Percentiles rank a stretch among this genome's conserved stretches.
Conservation (phyloP, 2,329 filamentous ascomycete species). For the Sclerotinia glacialis region DNA sequence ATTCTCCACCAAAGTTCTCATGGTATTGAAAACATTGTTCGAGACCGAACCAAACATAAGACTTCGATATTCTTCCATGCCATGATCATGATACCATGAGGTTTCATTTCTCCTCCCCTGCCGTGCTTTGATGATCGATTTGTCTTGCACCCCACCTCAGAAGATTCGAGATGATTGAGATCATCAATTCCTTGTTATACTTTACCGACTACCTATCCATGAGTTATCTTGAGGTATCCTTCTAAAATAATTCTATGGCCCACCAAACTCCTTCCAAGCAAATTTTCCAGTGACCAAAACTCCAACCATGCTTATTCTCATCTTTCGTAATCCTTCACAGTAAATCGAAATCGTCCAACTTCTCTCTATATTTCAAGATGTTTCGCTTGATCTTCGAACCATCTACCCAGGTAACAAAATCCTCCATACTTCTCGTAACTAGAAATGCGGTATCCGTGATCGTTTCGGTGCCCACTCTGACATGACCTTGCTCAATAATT, state of each 20-base stretch:
- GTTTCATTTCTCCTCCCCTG: neutral
- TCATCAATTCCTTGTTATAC: conserved; percentile 6
- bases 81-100: neutral
- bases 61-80: neutral
- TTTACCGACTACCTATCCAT: neutral
- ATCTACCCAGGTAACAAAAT: conserved; percentile 95
- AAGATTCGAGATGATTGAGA: neutral
- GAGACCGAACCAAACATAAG: neutral
- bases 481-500: conserved; percentile 91
- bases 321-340: conserved; percentile 49
- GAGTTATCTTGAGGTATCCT: neutral
- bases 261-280: conserved; percentile 13
- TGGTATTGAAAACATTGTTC: neutral
- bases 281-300: conserved; percentile 13
- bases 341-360: conserved; percentile 93
- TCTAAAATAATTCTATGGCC: neutral
- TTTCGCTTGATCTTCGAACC: conserved; percentile 96
- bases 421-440: conserved; percentile 86
- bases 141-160: neutral
- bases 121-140: neutral
- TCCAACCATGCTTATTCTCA: neutral
- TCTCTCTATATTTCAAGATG: conserved; percentile 91
- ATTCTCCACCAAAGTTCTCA: neutral
- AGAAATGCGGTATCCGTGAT: conserved; percentile 87
- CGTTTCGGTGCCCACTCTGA: conserved; percentile 85